These are phyloP conservation scores for Xerophyta viscosa DNA, from an alignment of 106 monocot species.

Conservation along the genomic window DNA sequence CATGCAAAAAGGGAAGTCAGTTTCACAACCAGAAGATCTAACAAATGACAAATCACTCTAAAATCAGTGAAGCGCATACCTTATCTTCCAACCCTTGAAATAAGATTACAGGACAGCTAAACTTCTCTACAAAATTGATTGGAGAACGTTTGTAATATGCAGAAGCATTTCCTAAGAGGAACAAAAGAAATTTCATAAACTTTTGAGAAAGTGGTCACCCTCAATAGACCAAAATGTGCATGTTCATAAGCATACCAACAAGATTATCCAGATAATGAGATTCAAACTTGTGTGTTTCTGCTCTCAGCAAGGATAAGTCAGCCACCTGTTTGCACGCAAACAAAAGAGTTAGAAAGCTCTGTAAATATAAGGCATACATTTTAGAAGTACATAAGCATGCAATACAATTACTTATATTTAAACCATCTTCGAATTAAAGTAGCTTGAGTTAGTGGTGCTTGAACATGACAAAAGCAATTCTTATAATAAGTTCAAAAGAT, in stretches of 20 bases:
- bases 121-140: constrained; percentile 80
- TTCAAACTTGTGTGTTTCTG: constrained; percentile 94
- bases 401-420: too few species aligned
- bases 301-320: constrained; percentile 61
- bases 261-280: constrained; percentile 76
- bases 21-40: too few species aligned
- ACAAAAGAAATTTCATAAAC: background rate
- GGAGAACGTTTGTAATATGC: constrained; percentile 71
- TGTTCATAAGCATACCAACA: constrained; percentile 45
- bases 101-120: constrained; percentile 83
- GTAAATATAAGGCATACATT: too few species aligned
- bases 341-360: background rate
- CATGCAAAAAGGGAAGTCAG: too few species aligned
- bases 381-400: too few species aligned
- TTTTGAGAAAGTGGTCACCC: background rate
- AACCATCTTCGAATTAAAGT: too few species aligned
- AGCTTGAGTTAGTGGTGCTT: too few species aligned
- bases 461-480: too few species aligned
- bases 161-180: constrained; percentile 35
- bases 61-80: constrained; percentile 20
- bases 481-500: too few species aligned
- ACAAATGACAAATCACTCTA: too few species aligned
- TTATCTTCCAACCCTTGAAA: constrained; percentile 98
- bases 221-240: background rate
- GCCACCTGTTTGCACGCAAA: constrained; percentile 45